Evolutionary conservation across 768 basidiomycete genomes (phyloP).

Genomic region (Pleurotus pulmonarius): DNA sequence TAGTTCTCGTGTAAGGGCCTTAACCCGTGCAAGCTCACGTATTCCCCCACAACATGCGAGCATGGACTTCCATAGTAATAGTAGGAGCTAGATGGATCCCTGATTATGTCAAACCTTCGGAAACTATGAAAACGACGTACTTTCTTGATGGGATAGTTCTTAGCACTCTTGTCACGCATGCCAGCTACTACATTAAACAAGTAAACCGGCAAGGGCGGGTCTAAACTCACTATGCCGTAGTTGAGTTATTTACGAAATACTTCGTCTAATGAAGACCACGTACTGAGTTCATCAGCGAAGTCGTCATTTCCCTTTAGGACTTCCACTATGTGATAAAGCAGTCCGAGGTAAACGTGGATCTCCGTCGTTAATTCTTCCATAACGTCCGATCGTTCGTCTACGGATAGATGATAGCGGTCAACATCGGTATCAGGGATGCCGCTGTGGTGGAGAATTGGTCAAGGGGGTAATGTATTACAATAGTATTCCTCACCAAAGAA

Average conservation of each 20-base stretch:
- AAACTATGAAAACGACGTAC: slow-evolving; percentile 31
- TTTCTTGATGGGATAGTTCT: slow-evolving; percentile 97
- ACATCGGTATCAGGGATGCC: slow-evolving; percentile 74
- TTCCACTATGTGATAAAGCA: slow-evolving; percentile 94
- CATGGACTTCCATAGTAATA: slow-evolving; percentile 93
- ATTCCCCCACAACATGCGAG: slow-evolving; percentile 92
- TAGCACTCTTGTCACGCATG: slow-evolving; percentile 88
- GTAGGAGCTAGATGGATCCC: slow-evolving; percentile 58
- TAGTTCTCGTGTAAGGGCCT: slow-evolving; percentile 81
- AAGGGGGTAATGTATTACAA: background rate
- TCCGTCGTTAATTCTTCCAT: slow-evolving; percentile 91
- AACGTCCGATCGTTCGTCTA: slow-evolving; percentile 69
- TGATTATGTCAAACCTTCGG: slow-evolving; percentile 7
- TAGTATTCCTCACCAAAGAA: slow-evolving; percentile 54
- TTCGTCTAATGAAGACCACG: slow-evolving; percentile 25
- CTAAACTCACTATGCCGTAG: slow-evolving; percentile 74
- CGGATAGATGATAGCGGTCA: slow-evolving; percentile 64
- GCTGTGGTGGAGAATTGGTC: slow-evolving; percentile 32
- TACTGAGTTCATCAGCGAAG: slow-evolving; percentile 96
- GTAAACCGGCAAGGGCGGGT: slow-evolving; percentile 91
- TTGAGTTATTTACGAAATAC: background rate
- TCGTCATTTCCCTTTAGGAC: slow-evolving; percentile 90
- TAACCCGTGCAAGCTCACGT: slow-evolving; percentile 79
- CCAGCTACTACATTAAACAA: slow-evolving; percentile 88
- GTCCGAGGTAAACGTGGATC: slow-evolving; percentile 88